Conservation (phyloP, 208 protist species). For the Angomonas ambiguus region DNA sequence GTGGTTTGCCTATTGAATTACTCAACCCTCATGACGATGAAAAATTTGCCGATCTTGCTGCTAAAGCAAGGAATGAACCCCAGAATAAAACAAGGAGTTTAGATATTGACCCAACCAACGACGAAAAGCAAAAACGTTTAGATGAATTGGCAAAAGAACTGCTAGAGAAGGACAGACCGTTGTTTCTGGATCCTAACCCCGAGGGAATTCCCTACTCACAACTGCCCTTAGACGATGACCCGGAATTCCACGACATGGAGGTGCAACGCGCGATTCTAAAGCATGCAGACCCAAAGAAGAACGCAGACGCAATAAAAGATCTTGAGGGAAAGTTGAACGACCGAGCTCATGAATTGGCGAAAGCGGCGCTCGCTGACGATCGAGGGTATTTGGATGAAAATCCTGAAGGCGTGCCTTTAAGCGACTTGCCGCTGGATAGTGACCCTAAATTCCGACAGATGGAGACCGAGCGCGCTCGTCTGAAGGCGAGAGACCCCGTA, state of each 20-base stretch:
- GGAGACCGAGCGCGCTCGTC: constrained; percentile 70
- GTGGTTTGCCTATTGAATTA: constrained; percentile 54
- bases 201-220: constrained; percentile 57
- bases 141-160: constrained; percentile 53
- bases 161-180: constrained; percentile 41
- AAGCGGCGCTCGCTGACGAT: constrained; percentile 40
- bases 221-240: constrained; percentile 62
- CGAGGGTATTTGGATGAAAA: constrained; percentile 60
- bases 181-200: constrained; percentile 53
- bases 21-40: constrained; percentile 60
- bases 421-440: constrained; percentile 56
- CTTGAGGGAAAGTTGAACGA: constrained; percentile 57
- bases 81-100: constrained; percentile 30
- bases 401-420: constrained; percentile 61
- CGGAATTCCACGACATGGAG: constrained; percentile 67
- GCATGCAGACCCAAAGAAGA: constrained; percentile 40
- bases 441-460: constrained; percentile 53
- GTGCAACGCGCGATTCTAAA: constrained; percentile 55
- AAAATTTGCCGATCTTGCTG: constrained; percentile 40
- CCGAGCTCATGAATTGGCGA: constrained; percentile 62
- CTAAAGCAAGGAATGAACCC: constrained; percentile 9
- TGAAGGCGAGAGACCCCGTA: constrained; percentile 58
- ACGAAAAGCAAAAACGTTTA: constrained; percentile 31
- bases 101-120: constrained; percentile 28
- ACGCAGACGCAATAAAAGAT: constrained; percentile 43